Evolutionary conservation across 2,329 filamentous ascomycete genomes (phyloP), one percentile per base, ranked within the genome.

Genomic region (Alternaria sp.): DNA sequence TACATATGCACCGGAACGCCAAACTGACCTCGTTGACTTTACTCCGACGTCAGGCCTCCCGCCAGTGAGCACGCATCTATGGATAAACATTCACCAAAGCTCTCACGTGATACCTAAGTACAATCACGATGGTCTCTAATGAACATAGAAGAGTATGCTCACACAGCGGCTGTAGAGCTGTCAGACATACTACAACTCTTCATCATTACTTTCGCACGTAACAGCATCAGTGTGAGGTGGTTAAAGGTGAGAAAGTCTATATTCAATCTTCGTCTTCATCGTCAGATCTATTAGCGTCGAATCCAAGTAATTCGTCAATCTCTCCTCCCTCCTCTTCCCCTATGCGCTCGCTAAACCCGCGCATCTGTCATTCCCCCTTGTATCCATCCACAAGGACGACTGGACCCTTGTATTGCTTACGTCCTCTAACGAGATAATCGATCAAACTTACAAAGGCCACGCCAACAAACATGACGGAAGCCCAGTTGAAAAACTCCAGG

Each of bases 391-490:
- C 59, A 44, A 75, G 58, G 8, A 75, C 71, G 30, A 77, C 75
- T 10, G 74, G 75, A 0, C 74, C 75, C 60, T 70, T 72, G 62
- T 80, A 80, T 4, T 70, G 60, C 40, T 74, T 75, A 46, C 72
- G 66, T 6, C 69, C 78, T 11, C 73, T 57, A 5, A 74, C 20
- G 5, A 63, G 59, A 63, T 80, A 80, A 44, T 75, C 74, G 1
- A 75, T 44, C 11, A 68, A 50, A 51, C 68, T 67, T 10, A 76
- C 22, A 1, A 79, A 28, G 2, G 59, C 62, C 12, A 77, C 71
- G 18, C 64, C 74, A 1, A 69, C 66, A 48, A 78, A 79, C 69
- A 79, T 77, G 41, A 79, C 77, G 2, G 72, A 66, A 7, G 75
- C 72, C 75, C 75, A 80, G 49, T 79, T 79, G 60, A 80, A 78